A percentile compares a stretch with the other conserved stretches of the same genome.
Conservation (phyloP, 2,329 filamentous ascomycete species). For the Pseudocercospora crystallina region DNA sequence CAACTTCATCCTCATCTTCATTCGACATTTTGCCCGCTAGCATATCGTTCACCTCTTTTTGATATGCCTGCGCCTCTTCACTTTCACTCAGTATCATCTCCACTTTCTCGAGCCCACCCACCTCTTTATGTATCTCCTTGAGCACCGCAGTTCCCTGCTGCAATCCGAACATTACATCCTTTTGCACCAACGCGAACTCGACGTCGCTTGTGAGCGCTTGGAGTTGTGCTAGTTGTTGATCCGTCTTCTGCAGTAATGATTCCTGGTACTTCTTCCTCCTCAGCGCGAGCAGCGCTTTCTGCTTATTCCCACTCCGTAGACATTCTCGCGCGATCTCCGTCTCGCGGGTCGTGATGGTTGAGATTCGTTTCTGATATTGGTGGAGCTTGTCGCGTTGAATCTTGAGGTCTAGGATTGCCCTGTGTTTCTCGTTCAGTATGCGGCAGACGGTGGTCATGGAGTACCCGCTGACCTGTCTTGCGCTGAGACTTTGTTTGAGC, state of each 20-base stretch:
- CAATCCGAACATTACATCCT: constrained; percentile 89
- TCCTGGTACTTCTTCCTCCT: constrained; percentile 97
- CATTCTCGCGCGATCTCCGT: constrained; percentile 83
- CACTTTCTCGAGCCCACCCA: constrained; percentile 90
- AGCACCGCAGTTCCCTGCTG: constrained; percentile 89
- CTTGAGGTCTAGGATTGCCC: constrained; percentile 96
- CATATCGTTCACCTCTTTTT: constrained; percentile 91
- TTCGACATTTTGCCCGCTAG: constrained; percentile 84
- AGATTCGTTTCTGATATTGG: constrained; percentile 91
- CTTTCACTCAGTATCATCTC: constrained; percentile 94
- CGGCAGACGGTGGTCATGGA: constrained; percentile 7
- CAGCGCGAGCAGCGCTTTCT: constrained; percentile 79
- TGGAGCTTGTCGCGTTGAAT: constrained; percentile 95
- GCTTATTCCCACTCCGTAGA: constrained; percentile 75
- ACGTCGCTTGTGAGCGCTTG: constrained; percentile 85
- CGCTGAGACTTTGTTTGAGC: constrained; percentile 65
- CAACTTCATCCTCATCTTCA: constrained; percentile 95
- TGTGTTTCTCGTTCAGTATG: constrained; percentile 39
- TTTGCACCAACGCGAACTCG: constrained; percentile 95
- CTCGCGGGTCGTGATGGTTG: constrained; percentile 80
- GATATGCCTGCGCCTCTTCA: constrained; percentile 86
- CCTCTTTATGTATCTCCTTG: constrained; percentile 88
- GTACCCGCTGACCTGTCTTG: constrained; percentile 73
- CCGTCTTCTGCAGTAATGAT: constrained; percentile 81
- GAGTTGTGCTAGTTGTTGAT: constrained; percentile 88